Evolutionary conservation across 495 filamentous ascomycete species (phyloP), one percentile per base, ranked within the genome.

Genomic region (Talaromyces ruber): DNA sequence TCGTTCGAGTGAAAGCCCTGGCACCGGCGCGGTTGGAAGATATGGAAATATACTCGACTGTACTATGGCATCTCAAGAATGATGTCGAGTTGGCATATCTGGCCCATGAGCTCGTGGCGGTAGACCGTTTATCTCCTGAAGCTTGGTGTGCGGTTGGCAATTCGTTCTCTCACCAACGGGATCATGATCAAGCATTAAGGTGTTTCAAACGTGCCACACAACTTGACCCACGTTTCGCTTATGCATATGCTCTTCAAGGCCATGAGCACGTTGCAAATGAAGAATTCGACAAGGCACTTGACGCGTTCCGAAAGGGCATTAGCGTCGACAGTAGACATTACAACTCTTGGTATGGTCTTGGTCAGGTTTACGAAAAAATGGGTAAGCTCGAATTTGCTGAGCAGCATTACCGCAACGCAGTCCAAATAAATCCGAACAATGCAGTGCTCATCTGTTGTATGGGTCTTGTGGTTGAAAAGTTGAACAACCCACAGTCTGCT

Each of bases 251-350:
- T 1, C 77, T 98, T 8, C 93, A 97, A 69, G 94, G 94, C 1
- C 94, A 98, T 69, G 94, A 98, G 70, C 91, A 96, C 71, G 87
- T 97, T n/a, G 82, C 88, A 24, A 98, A 96, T 63, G 94, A 98
- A 68, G 94, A 98, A 72, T 97, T 91, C 68, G 93, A 97, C 76
- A 97, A 96, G 65, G 94, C 94, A 1, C 80, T 95, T 12, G 83
- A 85, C 32, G 85, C 90, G 12, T 98, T 97, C 70, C 85, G 94
- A 39, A 80, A 83, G 28, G 91, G 90, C 2, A 88, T 98, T 63
- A 81, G 85, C 32, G 91, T 90, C 0, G 93, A 98, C 65, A 86
- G 81, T 58, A 84, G 95, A 14, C 92, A 97, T 74, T 98, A 97
- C 75, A 97, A 97, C 69, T 93, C 92, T 28, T 98, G 93, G 84